Evolutionary conservation across 441 rosid species (phyloP), one percentile per base, ranked within the genome.

Genomic region (Daphne laureola): DNA sequence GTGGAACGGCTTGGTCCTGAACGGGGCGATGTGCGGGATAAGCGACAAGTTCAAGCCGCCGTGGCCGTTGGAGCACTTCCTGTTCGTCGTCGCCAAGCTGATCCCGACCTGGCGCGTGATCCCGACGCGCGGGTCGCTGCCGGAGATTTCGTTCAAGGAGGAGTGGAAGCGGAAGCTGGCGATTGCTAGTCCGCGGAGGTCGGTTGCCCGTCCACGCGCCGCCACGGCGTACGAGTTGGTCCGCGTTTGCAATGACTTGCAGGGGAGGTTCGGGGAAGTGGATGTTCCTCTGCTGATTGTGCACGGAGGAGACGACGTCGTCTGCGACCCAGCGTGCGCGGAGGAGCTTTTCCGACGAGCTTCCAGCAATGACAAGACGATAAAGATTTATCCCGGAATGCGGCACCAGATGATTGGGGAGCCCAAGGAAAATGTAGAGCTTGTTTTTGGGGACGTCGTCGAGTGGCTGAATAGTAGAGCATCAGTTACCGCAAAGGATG

Each of bases 21-120:
- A 79, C 53, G 96, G 95, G 0, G 98, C 96, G 5, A 92, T 92
- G 96, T 92, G 96, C 16, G 98, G 96, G 49, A 88, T 92, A 59
- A 88, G 95, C 62, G 72, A 53, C n/a, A 92, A 82, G 68, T 69
- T 92, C 74, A 92, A 92, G 66, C 96, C 98, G 25, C 95, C 83
- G 36, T 86, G 96, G 98, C 98, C 98, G 49, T 65, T 88, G 57
- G 98, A 92, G 82, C 81, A 86, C 58, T 58, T 92, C 48, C 76
- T 92, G 1, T 74, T 58, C 71, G 46, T 74, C 3, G 89, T 68
- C 12, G 95, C 95, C 1, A 75, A 75, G 14, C 61, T 84, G 8
- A 57, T 88, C 43, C 98, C 98, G 0, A 91, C 96, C 0, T 84
- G 95, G 98, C 71, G 82, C 18, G 91, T 92, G 54, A 70, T 88